Evolutionary conservation across 768 basidiomycete genomes (phyloP), one percentile per base, ranked within the genome.

Genomic region (Termitomyces sp.): DNA sequence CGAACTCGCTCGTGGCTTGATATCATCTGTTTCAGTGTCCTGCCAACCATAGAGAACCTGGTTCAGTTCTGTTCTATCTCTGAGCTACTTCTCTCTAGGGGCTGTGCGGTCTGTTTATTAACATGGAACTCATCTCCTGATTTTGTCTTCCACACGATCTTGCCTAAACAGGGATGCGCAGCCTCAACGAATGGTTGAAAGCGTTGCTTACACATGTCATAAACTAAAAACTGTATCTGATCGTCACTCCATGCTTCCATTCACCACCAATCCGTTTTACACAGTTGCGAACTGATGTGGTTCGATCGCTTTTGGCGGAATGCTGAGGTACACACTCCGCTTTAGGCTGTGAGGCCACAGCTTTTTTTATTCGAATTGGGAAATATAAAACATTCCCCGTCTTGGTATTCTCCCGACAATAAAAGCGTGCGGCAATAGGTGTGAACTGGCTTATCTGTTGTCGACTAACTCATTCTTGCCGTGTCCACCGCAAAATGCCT

Each of bases 51-150:
- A 39, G 54, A 34, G 33, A 34, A 55, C 50, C 58, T 59, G 58
- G 58, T 59, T 59, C 58, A 55, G 53, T 54, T 49, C 51, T 47
- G 37, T 34, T 54, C 42, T 42, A 37, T 53, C 44, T 34, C 36
- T 27, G 27, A 36, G 30, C 60, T 49, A 53, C 44, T 58, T 55
- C 41, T 50, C 31, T 16, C 48, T 36, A 39, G 54, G 31, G 62
- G 65, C 65, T 60, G 61, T 66, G 65, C 54, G 53, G n/a, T 11
- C 46, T n/a, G 39, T 59, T 51, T 34, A 61, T 63, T 51, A 50
- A 53, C 51, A 55, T 61, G 42, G 47, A 49, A 37, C 49, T 58
- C 31, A 48, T 24, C 31, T 53, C 46, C 30, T 54, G 47, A 60
- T 62, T 49, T 37, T 31, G 20, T 52, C 52, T 53, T 58, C 57